These are phyloP conservation scores for Botryotinia narcissicola DNA, from an alignment of 2,329 filamentous ascomycete species.

Conservation along the genomic window DNA sequence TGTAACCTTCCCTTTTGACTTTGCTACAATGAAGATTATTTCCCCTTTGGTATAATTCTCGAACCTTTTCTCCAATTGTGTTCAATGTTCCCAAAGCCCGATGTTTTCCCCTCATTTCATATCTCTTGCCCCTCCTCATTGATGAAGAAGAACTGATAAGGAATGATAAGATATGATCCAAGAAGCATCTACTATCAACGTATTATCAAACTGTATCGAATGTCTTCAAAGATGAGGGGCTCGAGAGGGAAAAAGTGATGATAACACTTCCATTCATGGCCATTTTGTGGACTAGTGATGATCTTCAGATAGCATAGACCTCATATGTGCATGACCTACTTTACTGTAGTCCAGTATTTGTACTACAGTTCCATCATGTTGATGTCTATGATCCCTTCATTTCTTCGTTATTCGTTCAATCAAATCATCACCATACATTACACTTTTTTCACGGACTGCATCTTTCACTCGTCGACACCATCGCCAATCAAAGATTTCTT, in stretches of 20 bases:
- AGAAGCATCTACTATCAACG: background rate
- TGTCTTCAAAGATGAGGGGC: background rate
- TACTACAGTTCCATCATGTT: background rate
- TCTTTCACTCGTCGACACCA: background rate
- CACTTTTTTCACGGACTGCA: background rate
- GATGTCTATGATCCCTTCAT: no score
- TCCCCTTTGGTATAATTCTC: background rate
- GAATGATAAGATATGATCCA: slow-evolving; percentile 4
- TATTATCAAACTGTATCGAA: background rate
- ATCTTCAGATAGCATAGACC: background rate
- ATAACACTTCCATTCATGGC: background rate
- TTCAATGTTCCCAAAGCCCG: background rate
- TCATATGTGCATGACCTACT: no score
- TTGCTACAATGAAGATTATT: background rate
- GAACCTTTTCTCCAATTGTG: background rate
- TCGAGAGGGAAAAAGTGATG: background rate
- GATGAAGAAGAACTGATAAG: background rate
- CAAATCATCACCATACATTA: background rate
- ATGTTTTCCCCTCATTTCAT: background rate
- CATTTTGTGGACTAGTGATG: background rate
- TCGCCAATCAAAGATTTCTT: background rate
- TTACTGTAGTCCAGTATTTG: background rate
- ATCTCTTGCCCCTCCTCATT: background rate
- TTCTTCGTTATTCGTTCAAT: background rate
- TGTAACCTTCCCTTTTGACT: background rate